These are phyloP conservation scores for Trypanosomatidae sp. DNA, from an alignment of 208 protist genomes.

Conservation along the genomic window DNA sequence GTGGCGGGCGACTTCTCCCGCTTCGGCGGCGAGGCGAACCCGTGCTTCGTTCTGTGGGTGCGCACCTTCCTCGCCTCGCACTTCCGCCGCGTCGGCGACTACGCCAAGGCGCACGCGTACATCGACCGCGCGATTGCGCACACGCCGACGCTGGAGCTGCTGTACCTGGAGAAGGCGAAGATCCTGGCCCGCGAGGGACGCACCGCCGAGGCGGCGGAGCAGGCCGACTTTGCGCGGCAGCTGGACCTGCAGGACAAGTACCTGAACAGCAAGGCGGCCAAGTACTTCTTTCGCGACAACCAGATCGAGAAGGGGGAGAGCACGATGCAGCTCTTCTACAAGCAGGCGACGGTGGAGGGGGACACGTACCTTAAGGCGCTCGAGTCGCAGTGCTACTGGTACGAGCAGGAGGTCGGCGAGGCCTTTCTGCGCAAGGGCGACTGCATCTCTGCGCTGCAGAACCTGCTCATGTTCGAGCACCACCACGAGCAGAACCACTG, in stretches of 20 bases:
- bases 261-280: conserved; percentile 93
- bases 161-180: conserved; percentile 92
- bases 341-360: conserved; percentile 32
- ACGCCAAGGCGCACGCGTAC: conserved; percentile 64
- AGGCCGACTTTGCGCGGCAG: conserved; percentile 82
- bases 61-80: conserved; percentile 90
- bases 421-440: conserved; percentile 78
- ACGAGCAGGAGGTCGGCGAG: conserved; percentile 91
- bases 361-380: conserved; percentile 78
- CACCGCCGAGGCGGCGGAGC: conserved; percentile 65
- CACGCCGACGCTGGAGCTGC: conserved; percentile 95
- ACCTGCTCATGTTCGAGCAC: conserved; percentile 90
- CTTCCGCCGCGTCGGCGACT: conserved; percentile 71
- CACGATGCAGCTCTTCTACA: conserved; percentile 93
- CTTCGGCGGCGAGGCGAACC: conserved; percentile 67
- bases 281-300: conserved; percentile 92
- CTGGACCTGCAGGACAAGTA: conserved; percentile 97
- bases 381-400: conserved; percentile 98
- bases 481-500: conserved; percentile 93
- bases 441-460: conserved; percentile 91
- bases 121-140: conserved; percentile 92
- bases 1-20: conserved; percentile 50
- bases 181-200: conserved; percentile 83
- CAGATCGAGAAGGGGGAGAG: conserved; percentile 77
- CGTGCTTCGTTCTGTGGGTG: conserved; percentile 89